A percentile compares a stretch with the other conserved stretches of the same genome.
Conservation (phyloP, 352 stramenopile genomes). For the Plasmopara halstedii region DNA sequence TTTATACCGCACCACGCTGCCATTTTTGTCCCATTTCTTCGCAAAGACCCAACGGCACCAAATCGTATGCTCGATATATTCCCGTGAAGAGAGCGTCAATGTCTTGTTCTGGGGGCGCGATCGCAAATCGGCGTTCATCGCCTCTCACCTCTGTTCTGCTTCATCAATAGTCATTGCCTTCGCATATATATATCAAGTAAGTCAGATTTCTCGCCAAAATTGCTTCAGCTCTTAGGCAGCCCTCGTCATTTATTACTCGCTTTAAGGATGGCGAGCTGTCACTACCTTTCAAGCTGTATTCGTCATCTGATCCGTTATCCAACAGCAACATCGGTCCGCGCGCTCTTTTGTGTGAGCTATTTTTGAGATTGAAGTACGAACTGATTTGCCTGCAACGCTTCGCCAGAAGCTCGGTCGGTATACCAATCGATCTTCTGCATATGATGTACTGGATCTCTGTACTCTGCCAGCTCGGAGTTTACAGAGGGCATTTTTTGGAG, state of each 20-base stretch:
- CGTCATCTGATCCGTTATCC: too few relatives aligned
- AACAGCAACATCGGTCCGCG: too few relatives aligned
- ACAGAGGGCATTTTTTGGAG: too few relatives aligned
- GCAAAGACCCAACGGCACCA: neutral
- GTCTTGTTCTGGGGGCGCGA: neutral
- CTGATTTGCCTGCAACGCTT: too few relatives aligned
- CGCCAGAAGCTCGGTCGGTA: too few relatives aligned
- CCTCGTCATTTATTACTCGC: neutral
- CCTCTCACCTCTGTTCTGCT: neutral
- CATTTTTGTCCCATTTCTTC: neutral
- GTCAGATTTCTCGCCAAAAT: neutral
- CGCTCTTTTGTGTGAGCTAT: too few relatives aligned
- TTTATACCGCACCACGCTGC: neutral
- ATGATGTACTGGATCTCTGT: too few relatives aligned
- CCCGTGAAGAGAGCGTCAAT: neutral
- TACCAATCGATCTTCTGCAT: too few relatives aligned
- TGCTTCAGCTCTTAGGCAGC: neutral
- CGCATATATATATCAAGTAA: neutral
- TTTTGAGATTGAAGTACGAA: too few relatives aligned
- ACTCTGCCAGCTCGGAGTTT: too few relatives aligned
- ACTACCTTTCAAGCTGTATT: too few relatives aligned
- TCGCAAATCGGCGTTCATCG: neutral
- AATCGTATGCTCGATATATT: neutral
- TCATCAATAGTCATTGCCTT: neutral
- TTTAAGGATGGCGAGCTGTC: too few relatives aligned